Evolutionary conservation across 2,329 filamentous ascomycete genomes (phyloP).

Genomic region (Pseudogymnoascus sp.): DNA sequence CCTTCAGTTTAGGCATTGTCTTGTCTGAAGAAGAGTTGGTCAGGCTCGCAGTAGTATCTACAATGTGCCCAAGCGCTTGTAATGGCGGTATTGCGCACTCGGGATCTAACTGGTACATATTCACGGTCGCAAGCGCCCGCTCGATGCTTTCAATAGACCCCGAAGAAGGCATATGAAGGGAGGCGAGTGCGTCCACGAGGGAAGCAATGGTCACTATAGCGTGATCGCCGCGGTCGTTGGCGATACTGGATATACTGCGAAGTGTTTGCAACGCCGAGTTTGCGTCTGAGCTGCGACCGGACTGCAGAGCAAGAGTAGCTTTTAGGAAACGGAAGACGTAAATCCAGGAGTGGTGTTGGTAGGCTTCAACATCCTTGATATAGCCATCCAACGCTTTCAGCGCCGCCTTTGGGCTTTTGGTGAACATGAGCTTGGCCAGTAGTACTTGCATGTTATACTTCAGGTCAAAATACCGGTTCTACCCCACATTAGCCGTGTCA

Average conservation of each 20-base stretch:
- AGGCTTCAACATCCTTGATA: conserved; percentile 62
- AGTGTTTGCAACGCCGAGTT: conserved; percentile 62
- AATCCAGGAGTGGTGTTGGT: conserved; percentile 64
- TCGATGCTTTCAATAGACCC: conserved; percentile 67
- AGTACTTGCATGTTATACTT: conserved; percentile 75
- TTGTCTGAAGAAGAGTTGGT: conserved; percentile 54
- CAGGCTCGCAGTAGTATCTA: conserved; percentile 66
- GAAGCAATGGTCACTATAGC: conserved; percentile 61
- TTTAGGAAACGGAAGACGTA: conserved; percentile 73
- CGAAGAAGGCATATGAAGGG: conserved; percentile 57
- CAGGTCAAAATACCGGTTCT: conserved; percentile 57
- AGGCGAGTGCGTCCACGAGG: conserved; percentile 62
- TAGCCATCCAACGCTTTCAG: conserved; percentile 65
- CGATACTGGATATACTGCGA: conserved; percentile 54
- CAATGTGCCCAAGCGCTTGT: conserved; percentile 56
- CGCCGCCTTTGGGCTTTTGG: conserved; percentile 65
- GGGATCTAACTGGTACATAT: conserved; percentile 63
- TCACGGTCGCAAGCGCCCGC: conserved; percentile 65
- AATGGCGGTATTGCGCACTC: conserved; percentile 61
- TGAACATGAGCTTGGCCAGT: conserved; percentile 62
- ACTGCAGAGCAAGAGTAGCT: conserved; percentile 60
- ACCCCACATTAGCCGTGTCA: conserved; percentile 15
- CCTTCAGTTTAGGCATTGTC: conserved; percentile 53
- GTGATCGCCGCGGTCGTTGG: conserved; percentile 54
- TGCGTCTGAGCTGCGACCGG: conserved; percentile 53